A percentile compares a stretch with the other conserved stretches of the same genome.
These are phyloP conservation scores for Tricholoma furcatifolium DNA, from an alignment of 768 basidiomycete genomes.

Conservation along the genomic window DNA sequence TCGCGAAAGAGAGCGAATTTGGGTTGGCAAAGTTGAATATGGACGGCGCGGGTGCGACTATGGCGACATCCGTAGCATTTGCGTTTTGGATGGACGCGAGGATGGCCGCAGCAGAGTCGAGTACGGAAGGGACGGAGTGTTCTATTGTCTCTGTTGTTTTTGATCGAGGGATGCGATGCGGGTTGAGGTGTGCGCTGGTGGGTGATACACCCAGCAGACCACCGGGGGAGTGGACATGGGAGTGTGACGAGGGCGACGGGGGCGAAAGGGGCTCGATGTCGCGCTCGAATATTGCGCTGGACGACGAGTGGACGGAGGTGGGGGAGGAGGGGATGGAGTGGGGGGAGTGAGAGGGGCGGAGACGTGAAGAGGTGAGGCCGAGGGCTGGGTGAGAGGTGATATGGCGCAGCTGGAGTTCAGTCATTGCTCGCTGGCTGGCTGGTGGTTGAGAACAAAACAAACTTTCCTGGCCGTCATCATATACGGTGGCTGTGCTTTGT, in stretches of 20 bases:
- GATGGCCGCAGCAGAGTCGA: conserved; percentile 80
- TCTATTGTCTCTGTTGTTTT: conserved; percentile 76
- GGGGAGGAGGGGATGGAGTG: conserved; percentile 79
- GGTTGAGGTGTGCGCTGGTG: conserved; percentile 41
- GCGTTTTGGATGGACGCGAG: conserved; percentile 45
- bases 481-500: conserved; percentile 4
- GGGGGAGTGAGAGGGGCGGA: conserved; percentile 53
- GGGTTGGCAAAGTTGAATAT: conserved; percentile 8
- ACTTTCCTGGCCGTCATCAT: not conserved
- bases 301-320: conserved; percentile 78
- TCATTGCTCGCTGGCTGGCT: conserved; percentile 3
- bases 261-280: conserved; percentile 74
- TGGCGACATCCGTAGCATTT: conserved; percentile 48
- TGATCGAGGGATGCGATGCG: conserved; percentile 71
- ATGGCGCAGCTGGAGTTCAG: conserved; percentile 45
- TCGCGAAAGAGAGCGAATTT: too few relatives aligned
- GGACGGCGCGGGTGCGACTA: conserved; percentile 50
- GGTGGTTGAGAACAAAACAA: not conserved
- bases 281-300: conserved; percentile 89
- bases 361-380: conserved; percentile 43
- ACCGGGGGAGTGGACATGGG: conserved; percentile 1
- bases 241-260: conserved; percentile 29
- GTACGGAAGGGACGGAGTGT: conserved; percentile 78
- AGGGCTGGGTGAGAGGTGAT: conserved; percentile 52
- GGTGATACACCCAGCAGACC: too few relatives aligned